A percentile compares a stretch with the other conserved stretches of the same genome.
These are phyloP conservation scores for Saturnispora serradocipensis DNA, from an alignment of 805 yeast species.

Conservation along the genomic window DNA sequence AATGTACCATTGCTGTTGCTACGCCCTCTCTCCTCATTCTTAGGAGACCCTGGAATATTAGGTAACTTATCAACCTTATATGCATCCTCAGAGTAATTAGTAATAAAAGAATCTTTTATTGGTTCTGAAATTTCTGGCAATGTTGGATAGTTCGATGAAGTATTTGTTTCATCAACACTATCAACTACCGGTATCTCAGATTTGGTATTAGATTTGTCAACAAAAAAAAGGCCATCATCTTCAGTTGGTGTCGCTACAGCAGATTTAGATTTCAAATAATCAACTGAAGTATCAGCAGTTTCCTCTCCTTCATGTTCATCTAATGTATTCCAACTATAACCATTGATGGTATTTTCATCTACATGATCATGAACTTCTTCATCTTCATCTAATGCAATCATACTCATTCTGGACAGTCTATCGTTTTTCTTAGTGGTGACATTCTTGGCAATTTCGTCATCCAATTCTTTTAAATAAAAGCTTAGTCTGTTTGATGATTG, in stretches of 20 bases:
- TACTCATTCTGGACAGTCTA: conserved; percentile 22
- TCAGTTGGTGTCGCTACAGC: conserved; percentile 16
- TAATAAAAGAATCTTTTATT: conserved; percentile 35
- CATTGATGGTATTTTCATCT: not conserved
- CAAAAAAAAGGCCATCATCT: conserved; percentile 14
- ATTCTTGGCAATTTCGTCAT: conserved; percentile 14
- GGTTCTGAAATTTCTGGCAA: conserved; percentile 17
- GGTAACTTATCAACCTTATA: conserved; percentile 44
- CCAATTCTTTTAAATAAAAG: conserved; percentile 28
- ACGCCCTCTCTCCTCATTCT: conserved; percentile 21
- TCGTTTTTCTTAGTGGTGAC: conserved; percentile 3
- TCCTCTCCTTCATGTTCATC: conserved; percentile 4
- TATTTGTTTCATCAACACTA: conserved; percentile 20
- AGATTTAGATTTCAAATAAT: conserved; percentile 5
- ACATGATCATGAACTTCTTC: conserved; percentile 8
- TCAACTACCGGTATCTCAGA: conserved; percentile 22
- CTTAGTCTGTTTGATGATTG: conserved; percentile 54
- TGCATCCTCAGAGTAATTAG: conserved; percentile 29
- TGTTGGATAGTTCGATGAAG: conserved; percentile 20
- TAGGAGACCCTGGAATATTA: conserved; percentile 33
- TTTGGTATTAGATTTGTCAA: conserved; percentile 3
- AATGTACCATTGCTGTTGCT: conserved; percentile 18
- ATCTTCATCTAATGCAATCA: conserved; percentile 22
- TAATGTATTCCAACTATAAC: conserved; percentile 5
- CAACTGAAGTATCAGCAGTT: conserved; percentile 6